Conservation (phyloP, 73 alveolate species). For the Durusdinium trenchii region DNA sequence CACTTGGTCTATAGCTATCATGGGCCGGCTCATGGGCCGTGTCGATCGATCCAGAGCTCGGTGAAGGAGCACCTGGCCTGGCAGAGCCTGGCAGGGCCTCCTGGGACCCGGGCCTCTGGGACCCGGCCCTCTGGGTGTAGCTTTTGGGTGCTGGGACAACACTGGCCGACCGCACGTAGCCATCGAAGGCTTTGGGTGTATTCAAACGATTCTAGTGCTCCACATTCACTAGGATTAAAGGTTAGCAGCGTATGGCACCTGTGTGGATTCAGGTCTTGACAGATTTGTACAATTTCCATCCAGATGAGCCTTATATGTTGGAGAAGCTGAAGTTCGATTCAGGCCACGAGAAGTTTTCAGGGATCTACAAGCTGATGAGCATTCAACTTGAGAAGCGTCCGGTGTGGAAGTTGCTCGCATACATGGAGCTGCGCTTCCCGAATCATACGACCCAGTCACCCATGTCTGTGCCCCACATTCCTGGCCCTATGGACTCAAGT, state of each 20-base stretch:
- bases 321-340: background rate
- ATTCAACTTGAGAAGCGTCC: slow-evolving; percentile 18
- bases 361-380: slow-evolving; percentile 31
- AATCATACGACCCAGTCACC: background rate
- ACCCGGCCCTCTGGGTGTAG: too few relatives aligned
- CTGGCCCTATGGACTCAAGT: slow-evolving; percentile 4
- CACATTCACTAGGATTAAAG: too few relatives aligned
- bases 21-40: too few relatives aligned
- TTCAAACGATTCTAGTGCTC: too few relatives aligned
- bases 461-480: background rate
- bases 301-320: slow-evolving; percentile 54
- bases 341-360: slow-evolving; percentile 39
- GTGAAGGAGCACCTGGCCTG: too few relatives aligned
- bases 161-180: too few relatives aligned
- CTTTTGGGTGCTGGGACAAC: too few relatives aligned
- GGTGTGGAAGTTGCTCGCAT: slow-evolving; percentile 41
- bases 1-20: background rate
- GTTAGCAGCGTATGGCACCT: slow-evolving; percentile 11
- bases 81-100: too few relatives aligned
- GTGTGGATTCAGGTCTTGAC: slow-evolving; percentile 44
- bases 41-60: too few relatives aligned
- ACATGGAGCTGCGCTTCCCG: background rate
- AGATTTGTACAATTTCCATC: background rate
- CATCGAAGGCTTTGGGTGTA: too few relatives aligned
- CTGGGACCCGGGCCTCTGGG: too few relatives aligned